These are phyloP conservation scores for Camelina laxa DNA, from an alignment of 345 rosid genomes.

Conservation along the genomic window DNA sequence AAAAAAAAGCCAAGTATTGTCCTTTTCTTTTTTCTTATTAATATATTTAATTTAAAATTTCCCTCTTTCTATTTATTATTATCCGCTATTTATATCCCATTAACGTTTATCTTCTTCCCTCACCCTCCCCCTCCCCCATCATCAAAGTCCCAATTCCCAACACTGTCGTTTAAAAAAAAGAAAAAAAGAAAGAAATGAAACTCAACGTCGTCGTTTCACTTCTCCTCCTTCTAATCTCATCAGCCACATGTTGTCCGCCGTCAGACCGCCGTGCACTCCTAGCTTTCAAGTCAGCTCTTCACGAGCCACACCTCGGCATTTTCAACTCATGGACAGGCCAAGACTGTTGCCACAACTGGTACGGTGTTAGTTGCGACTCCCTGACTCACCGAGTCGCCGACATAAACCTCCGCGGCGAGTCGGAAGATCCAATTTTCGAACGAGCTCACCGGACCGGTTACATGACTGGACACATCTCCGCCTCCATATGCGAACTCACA, in stretches of 20 bases:
- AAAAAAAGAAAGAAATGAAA: constrained; percentile 6
- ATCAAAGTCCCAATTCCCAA: constrained; percentile 33
- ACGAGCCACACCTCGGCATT: constrained; percentile 70
- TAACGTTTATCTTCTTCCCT: constrained; percentile 34
- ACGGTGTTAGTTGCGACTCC: constrained; percentile 84
- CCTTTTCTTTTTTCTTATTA: background rate
- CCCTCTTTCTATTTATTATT: background rate
- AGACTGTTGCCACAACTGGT: constrained; percentile 92
- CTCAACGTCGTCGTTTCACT: constrained; percentile 38
- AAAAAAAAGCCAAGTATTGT: constrained; percentile 28
- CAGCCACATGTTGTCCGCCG: constrained; percentile 67
- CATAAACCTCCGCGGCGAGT: constrained; percentile 88
- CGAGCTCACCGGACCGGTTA: constrained; percentile 66
- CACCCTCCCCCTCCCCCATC: constrained; percentile 14
- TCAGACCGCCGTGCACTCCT: constrained; percentile 74
- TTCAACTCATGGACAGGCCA: constrained; percentile 82
- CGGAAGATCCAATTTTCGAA: constrained; percentile 80
- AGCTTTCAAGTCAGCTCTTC: constrained; percentile 67
- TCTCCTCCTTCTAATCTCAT: constrained; percentile 43
- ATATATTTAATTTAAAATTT: background rate
- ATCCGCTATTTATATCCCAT: constrained; percentile 32
- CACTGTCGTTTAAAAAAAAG: constrained; percentile 29
- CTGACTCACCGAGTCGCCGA: constrained; percentile 74
- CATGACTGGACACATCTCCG: constrained; percentile 80
- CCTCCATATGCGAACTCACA: constrained; percentile 61